Conservation (phyloP, 2,329 filamentous ascomycete species). For the Scedosporium aurantiacum region DNA sequence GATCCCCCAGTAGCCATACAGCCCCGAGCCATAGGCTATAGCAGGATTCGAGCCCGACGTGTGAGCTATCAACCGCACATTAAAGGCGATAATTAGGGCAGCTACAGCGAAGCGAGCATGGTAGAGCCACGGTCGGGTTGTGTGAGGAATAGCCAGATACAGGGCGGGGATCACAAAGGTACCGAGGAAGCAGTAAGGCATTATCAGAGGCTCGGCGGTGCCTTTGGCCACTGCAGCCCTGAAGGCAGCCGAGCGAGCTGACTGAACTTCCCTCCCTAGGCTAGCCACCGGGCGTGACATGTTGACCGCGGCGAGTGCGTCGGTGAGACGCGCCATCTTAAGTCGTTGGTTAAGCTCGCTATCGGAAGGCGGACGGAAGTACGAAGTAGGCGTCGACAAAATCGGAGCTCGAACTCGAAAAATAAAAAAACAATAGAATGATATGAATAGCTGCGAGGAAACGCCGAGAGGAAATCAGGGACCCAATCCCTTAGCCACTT, state of each 20-base stretch:
- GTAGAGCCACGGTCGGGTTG: conserved; percentile 37
- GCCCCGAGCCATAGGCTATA: conserved; percentile 36
- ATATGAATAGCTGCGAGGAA: too few species aligned
- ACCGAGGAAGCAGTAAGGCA: conserved; percentile 40
- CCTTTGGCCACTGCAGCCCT: conserved; percentile 24
- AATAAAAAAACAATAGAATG: too few species aligned
- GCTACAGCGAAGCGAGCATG: conserved; percentile 37
- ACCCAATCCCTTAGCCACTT: neutral
- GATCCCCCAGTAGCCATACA: conserved; percentile 39
- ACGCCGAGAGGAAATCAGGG: neutral
- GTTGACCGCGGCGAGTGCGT: conserved; percentile 2
- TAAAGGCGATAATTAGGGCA: conserved; percentile 29
- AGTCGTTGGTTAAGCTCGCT: neutral
- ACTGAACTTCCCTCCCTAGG: conserved; percentile 11
- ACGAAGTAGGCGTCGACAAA: too few species aligned
- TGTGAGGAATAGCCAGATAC: conserved; percentile 47
- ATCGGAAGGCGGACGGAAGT: too few species aligned
- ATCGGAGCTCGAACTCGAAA: too few species aligned
- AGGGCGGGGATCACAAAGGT: conserved; percentile 36
- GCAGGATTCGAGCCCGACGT: conserved; percentile 42
- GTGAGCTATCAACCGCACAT: conserved; percentile 27
- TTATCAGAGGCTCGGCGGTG: conserved; percentile 32
- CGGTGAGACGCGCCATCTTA: neutral
- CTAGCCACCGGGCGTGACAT: conserved; percentile 4
- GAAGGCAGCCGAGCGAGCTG: conserved; percentile 26